Conservation (phyloP, 108 stramenopile genomes). For the Pseudonitzschia pungens region DNA sequence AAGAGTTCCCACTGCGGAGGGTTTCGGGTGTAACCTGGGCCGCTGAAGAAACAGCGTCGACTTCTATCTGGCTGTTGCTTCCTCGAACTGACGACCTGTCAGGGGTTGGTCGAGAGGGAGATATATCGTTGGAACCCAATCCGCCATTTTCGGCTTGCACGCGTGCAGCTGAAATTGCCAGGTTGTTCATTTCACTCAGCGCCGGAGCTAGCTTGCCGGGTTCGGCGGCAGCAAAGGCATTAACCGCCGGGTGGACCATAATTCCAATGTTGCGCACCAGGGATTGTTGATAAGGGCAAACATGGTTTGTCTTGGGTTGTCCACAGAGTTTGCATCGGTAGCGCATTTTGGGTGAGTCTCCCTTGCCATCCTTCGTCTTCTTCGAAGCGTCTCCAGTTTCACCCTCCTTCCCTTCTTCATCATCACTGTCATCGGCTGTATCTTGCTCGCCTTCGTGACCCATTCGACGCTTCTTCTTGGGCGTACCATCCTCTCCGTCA, state of each 20-base stretch:
- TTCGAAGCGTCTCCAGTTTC: conserved; percentile 24
- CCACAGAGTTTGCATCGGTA: conserved; percentile 83
- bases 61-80: neutral
- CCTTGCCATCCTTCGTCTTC: conserved; percentile 19
- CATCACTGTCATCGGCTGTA: conserved; percentile 13
- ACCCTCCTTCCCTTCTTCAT: conserved; percentile 4
- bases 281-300: conserved; percentile 65
- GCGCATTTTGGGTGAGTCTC: conserved; percentile 46
- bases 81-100: conserved; percentile 27
- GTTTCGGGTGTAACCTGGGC: conserved; percentile 56
- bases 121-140: conserved; percentile 20
- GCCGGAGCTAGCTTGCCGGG: conserved; percentile 69
- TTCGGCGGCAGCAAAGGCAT: conserved; percentile 72
- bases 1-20: conserved; percentile 8
- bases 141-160: neutral
- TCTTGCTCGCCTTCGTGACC: conserved; percentile 7
- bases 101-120: conserved; percentile 48
- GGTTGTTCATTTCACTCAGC: conserved; percentile 81
- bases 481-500: conserved; percentile 19
- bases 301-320: conserved; percentile 77
- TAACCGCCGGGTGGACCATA: conserved; percentile 69
- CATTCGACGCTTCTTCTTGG: conserved; percentile 13
- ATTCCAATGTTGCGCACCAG: conserved; percentile 74
- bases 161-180: conserved; percentile 35
- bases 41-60: conserved; percentile 14